These are phyloP conservation scores for Tricholoma saponaceum DNA, from an alignment of 768 basidiomycete species.

Conservation along the genomic window DNA sequence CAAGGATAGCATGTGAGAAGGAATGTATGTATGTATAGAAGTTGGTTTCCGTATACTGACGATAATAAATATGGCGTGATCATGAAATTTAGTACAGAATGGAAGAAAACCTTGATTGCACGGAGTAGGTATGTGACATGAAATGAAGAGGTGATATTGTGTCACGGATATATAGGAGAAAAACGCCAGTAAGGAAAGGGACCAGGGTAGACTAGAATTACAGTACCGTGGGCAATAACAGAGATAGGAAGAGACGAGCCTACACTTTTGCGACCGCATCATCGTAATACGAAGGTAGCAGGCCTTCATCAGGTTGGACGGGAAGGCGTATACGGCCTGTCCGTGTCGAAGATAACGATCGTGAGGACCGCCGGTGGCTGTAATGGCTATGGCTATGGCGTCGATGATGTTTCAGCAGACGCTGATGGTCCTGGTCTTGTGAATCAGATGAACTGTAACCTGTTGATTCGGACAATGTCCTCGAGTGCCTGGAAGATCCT, in stretches of 20 bases:
- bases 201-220: not conserved
- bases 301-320: constrained; percentile 39
- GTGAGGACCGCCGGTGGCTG: constrained; percentile 20
- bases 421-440: constrained; percentile 21
- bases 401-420: constrained; percentile 26
- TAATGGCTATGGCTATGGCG: constrained; percentile 24
- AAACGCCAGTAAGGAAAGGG: not conserved
- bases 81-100: not conserved
- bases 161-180: not conserved
- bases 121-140: not conserved
- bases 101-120: not conserved
- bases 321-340: constrained; percentile 43
- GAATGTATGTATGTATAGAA: not conserved
- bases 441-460: constrained; percentile 1
- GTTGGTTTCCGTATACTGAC: not conserved
- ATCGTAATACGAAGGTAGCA: constrained; percentile 30
- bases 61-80: not conserved
- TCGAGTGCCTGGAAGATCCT: constrained; percentile 9
- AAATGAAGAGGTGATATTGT: not conserved
- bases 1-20: not conserved
- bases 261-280: constrained; percentile 17
- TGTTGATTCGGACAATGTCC: constrained; percentile 18
- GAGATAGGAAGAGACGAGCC: not conserved
- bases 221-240: not conserved
- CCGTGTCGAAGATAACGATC: constrained; percentile 19